These are phyloP conservation scores for Metarhizium anisopliae DNA, from an alignment of 2,329 filamentous ascomycete genomes.

Conservation along the genomic window DNA sequence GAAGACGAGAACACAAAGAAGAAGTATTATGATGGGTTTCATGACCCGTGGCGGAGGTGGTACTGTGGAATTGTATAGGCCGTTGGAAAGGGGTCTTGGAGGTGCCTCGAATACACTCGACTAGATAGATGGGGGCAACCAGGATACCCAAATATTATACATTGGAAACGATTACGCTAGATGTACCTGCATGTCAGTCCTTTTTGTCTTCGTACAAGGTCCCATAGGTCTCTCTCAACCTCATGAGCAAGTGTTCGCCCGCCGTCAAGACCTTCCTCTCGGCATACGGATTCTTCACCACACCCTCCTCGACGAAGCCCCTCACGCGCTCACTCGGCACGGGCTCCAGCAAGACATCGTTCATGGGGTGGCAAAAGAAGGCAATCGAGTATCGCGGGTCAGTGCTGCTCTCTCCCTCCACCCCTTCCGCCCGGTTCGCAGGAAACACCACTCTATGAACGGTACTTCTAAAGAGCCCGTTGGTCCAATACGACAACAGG, in stretches of 20 bases:
- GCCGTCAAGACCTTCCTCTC: slow-evolving; percentile 52
- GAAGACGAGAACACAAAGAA: slow-evolving; percentile 24
- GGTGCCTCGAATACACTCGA: neutral
- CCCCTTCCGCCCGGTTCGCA: slow-evolving; percentile 9
- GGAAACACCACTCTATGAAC: slow-evolving; percentile 80
- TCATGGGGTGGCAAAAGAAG: slow-evolving; percentile 59
- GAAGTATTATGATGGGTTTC: slow-evolving; percentile 25
- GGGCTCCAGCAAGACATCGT: slow-evolving; percentile 40
- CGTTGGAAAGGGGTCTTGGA: neutral
- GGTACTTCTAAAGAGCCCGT: slow-evolving; percentile 76
- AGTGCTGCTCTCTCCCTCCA: slow-evolving; percentile 35
- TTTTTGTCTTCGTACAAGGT: slow-evolving; percentile 39
- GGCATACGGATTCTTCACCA: slow-evolving; percentile 35
- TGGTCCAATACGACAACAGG: slow-evolving; percentile 78
- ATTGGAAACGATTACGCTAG: neutral
- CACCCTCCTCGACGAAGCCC: slow-evolving; percentile 24
- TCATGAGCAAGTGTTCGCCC: slow-evolving; percentile 53
- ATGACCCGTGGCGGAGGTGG: slow-evolving; percentile 35
- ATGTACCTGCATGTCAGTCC: neutral
- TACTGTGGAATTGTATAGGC: slow-evolving; percentile 32
- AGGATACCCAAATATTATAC: neutral
- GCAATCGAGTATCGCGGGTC: slow-evolving; percentile 56
- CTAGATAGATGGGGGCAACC: neutral
- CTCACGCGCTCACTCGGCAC: slow-evolving; percentile 53
- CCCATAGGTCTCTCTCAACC: slow-evolving; percentile 50